Evolutionary conservation across 2,329 filamentous ascomycete genomes (phyloP), one percentile per base, ranked within the genome.

Genomic region (Alternaria novae-zelandiae): DNA sequence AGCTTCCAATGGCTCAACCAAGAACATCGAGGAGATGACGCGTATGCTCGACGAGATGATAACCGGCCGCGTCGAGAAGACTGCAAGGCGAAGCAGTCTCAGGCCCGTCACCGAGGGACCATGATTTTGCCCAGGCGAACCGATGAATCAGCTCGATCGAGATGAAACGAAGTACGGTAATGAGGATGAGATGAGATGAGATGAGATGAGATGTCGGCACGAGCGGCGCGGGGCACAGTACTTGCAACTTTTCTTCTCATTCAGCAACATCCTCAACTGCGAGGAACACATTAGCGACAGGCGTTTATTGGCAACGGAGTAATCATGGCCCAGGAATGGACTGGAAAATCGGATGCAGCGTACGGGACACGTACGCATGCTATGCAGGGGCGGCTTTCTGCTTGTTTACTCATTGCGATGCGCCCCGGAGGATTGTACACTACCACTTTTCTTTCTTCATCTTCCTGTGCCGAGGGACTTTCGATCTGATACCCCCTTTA

Each of bases 21-120:
- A 85, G 82, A 93, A 91, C 69, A 91, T 96, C 32, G 94, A 97
- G 71, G 94, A 97, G 80, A 94, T 97, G 89, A 97, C 92, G 70
- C 89, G 90, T 73, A 94, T 97, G 83, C 86, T 97, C 25, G 95
- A 98, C 74, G 93, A 97, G 81, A 97, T 98, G 95, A 96, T 97
- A 63, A 91, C 89, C 91, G 61, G 91, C 75, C 89, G 93, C 59
- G 91, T 96, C 57, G 91, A 72, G 86, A 70, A 70, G 61, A 68
- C 91, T 90, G 54, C 87, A 89, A 53, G 77, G 57, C 73, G 74
- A 12, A 69, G 64, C 63, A 79, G 75, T 61, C 64, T 75, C n/a
- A 69, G 69, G 66, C 64, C 72, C 7, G 66, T 67, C 25, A 66
- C 56, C 20, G 69, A 74, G 61, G 63, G 64, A 28, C 67, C 62